Conservation (phyloP, 164 flowering plant species). For the Cinnamomum micranthum region DNA sequence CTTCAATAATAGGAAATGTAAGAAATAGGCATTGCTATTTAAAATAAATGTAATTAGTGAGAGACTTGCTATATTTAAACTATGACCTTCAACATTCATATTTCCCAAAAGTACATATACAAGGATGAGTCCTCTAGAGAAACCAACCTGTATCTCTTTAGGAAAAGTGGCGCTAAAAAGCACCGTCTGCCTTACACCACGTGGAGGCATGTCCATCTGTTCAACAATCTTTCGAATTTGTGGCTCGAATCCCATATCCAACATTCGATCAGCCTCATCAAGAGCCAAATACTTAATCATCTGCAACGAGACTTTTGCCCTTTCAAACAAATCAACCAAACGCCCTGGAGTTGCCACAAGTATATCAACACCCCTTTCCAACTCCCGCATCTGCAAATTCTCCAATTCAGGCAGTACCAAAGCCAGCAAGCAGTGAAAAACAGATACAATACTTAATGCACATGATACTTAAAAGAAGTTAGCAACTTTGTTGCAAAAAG, state of each 20-base stretch:
- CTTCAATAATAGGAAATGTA: no score
- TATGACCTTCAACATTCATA: neutral
- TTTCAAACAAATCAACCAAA: slow-evolving; percentile 71
- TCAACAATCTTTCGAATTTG: slow-evolving; percentile 80
- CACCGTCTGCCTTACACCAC: slow-evolving; percentile 66
- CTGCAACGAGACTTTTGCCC: slow-evolving; percentile 65
- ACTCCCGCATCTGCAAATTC: slow-evolving; percentile 48
- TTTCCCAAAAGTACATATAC: neutral
- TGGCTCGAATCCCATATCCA: slow-evolving; percentile 88
- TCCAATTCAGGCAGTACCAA: neutral
- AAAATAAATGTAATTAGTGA: no score
- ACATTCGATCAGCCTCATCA: slow-evolving; percentile 82
- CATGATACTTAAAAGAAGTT: no score
- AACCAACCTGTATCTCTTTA: slow-evolving; percentile 67
- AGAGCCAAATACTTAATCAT: slow-evolving; percentile 64
- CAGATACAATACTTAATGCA: neutral
- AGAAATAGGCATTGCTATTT: no score
- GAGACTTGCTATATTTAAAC: neutral
- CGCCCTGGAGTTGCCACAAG: slow-evolving; percentile 83
- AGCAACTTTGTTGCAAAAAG: no score
- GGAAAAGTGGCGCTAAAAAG: slow-evolving; percentile 84
- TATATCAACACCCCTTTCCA: slow-evolving; percentile 77
- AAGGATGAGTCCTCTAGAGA: slow-evolving; percentile 1
- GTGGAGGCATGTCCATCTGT: slow-evolving; percentile 78
- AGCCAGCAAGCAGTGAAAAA: neutral